phyloP scores from a whole-genome alignment of 805 yeast genomes.

The Candida piceae region DNA sequence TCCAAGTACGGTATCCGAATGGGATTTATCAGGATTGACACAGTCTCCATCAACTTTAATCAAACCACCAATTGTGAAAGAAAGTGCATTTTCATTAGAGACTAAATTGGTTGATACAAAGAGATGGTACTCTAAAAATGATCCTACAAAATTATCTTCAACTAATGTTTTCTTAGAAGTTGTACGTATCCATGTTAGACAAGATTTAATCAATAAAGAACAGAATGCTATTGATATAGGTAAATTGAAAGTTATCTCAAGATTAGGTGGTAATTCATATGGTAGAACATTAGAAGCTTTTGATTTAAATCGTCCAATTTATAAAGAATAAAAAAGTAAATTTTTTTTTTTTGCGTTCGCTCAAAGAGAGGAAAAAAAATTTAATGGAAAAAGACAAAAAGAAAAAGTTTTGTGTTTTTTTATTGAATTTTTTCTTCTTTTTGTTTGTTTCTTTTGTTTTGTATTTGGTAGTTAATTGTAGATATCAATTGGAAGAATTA shows the following conservation, averaged over 20 bases:
- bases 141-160: constrained; percentile 33
- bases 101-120: constrained; percentile 42
- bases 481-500: too few species aligned
- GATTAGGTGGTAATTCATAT: constrained; percentile 51
- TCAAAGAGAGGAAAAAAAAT: too few species aligned
- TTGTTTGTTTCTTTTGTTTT: too few species aligned
- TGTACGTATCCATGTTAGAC: constrained; percentile 50
- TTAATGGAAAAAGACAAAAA: too few species aligned
- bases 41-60: constrained; percentile 40
- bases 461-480: too few species aligned
- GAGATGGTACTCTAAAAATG: constrained; percentile 38
- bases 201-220: constrained; percentile 44
- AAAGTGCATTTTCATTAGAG: constrained; percentile 56
- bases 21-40: constrained; percentile 51
- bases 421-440: too few species aligned
- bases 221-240: constrained; percentile 36
- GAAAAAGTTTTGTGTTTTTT: too few species aligned
- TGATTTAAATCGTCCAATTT: constrained; percentile 43
- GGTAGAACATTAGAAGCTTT: constrained; percentile 40
- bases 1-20: constrained; percentile 49
- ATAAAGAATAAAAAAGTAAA: constrained; percentile 2
- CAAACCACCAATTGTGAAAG: constrained; percentile 53
- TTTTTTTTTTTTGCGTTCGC: too few species aligned
- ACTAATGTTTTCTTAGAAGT: constrained; percentile 47
- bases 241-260: constrained; percentile 48